Conservation (phyloP, 176 grass and related monocot genomes). For the Rhynchospora breviuscula region DNA sequence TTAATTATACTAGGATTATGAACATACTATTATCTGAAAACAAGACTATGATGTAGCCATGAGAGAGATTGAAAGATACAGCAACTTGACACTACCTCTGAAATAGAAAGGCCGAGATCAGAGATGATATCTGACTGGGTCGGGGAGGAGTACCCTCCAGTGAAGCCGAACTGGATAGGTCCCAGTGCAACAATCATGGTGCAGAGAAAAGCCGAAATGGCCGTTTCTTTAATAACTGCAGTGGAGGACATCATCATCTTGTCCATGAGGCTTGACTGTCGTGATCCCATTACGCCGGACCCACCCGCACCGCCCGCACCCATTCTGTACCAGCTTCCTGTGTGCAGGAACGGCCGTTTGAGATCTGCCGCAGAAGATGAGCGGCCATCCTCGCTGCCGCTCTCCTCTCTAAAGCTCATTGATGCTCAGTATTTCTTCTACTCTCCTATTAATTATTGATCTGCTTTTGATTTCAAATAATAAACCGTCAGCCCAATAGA, state of each 20-base stretch:
- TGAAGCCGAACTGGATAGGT: slow-evolving; percentile 97
- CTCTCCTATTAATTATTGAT: not conserved
- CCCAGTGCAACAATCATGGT: slow-evolving; percentile 90
- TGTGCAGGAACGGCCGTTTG: slow-evolving; percentile 78
- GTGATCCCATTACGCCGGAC: slow-evolving; percentile 46
- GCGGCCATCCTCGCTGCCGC: slow-evolving; percentile 55
- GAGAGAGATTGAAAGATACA: not conserved
- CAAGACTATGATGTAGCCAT: not conserved
- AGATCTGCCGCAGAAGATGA: slow-evolving; percentile 39
- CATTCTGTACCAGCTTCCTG: slow-evolving; percentile 96
- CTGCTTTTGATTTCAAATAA: not conserved
- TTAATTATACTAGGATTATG: slow-evolving; percentile 1
- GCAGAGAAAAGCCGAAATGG: slow-evolving; percentile 89
- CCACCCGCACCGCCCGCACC: not conserved
- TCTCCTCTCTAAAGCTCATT: slow-evolving; percentile 86
- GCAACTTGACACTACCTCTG: slow-evolving; percentile 34
- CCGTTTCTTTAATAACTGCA: slow-evolving; percentile 47
- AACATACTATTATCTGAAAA: not conserved
- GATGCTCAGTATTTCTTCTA: slow-evolving; percentile 5
- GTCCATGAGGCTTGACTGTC: slow-evolving; percentile 67
- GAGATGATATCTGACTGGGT: slow-evolving; percentile 67
- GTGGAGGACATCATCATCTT: slow-evolving; percentile 50
- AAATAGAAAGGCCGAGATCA: slow-evolving; percentile 73
- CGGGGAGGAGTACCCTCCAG: slow-evolving; percentile 77
- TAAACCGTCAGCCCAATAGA: not conserved